A percentile compares a stretch with the other conserved stretches of the same genome.
phyloP scores from a whole-genome alignment of 192 early-diverging fungal species.

The Dimargaris cristalligena region DNA sequence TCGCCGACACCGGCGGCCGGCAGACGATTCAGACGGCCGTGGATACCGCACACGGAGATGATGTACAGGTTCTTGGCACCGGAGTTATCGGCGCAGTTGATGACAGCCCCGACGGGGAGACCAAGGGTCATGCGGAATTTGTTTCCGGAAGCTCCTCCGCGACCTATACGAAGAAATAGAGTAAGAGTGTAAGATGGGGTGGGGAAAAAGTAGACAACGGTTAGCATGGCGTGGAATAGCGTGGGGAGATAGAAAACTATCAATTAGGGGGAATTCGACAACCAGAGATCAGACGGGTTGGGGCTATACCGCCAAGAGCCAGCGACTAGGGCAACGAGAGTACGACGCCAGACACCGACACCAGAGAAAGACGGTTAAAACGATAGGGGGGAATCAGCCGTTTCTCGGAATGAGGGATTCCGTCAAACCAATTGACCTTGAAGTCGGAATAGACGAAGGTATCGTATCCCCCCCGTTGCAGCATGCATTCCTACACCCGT shows the following conservation, averaged over 20 bases:
- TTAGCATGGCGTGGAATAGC: background rate
- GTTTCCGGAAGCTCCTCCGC: slow-evolving; percentile 63
- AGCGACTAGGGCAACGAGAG: background rate
- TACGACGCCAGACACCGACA: too few relatives aligned
- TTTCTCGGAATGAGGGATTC: too few relatives aligned
- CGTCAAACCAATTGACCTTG: too few relatives aligned
- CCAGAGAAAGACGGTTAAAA: too few relatives aligned
- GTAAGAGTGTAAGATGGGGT: background rate
- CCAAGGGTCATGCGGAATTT: slow-evolving; percentile 99
- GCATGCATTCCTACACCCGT: too few relatives aligned
- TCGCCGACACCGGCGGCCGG: slow-evolving; percentile 97
- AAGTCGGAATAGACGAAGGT: too few relatives aligned
- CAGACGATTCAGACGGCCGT: slow-evolving; percentile 91
- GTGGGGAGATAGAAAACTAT: too few relatives aligned
- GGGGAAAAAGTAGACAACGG: too few relatives aligned
- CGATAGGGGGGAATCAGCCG: too few relatives aligned
- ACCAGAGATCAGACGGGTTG: background rate
- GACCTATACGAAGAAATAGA: slow-evolving; percentile 11
- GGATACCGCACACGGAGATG: slow-evolving; percentile 91
- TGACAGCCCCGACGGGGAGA: slow-evolving; percentile 88
- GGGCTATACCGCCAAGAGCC: too few relatives aligned
- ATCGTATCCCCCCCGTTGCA: too few relatives aligned
- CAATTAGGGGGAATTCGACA: background rate
- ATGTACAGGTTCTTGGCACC: slow-evolving; percentile 99
- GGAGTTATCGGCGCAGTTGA: slow-evolving; percentile 99